A percentile compares a stretch with the other conserved stretches of the same genome.
These are phyloP conservation scores for Rubia balearica DNA, from an alignment of 305 asterid species.

Conservation along the genomic window DNA sequence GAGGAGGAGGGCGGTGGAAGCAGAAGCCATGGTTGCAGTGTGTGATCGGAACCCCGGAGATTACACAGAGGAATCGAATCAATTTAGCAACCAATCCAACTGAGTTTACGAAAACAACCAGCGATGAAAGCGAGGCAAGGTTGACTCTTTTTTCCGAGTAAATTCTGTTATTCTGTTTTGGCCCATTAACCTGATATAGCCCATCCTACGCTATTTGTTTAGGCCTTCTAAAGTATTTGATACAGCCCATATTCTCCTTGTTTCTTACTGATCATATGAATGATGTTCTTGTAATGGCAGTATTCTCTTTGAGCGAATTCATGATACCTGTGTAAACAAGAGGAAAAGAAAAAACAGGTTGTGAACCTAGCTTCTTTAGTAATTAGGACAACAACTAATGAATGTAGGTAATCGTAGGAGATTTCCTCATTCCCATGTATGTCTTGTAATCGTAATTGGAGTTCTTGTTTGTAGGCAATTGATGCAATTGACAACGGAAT, in stretches of 20 bases:
- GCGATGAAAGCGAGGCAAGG: background rate
- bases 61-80: background rate
- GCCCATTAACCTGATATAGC: too few species aligned
- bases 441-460: background rate
- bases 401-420: background rate
- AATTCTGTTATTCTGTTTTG: too few species aligned
- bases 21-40: background rate
- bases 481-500: conserved; percentile 89
- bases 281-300: background rate
- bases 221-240: too few species aligned
- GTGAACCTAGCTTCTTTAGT: background rate
- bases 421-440: background rate
- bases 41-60: background rate
- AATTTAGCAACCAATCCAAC: background rate
- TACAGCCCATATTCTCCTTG: too few species aligned
- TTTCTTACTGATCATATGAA: background rate
- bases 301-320: background rate
- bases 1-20: conserved; percentile 4
- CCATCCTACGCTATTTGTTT: too few species aligned
- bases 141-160: background rate
- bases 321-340: background rate
- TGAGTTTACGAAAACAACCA: background rate
- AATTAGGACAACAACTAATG: too few species aligned
- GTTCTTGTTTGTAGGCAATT: conserved; percentile 45
- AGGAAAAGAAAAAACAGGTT: background rate